Base-by-base conservation (phyloP, 2,329 filamentous ascomycete genomes). In the Clarireedia hainanense region DNA sequence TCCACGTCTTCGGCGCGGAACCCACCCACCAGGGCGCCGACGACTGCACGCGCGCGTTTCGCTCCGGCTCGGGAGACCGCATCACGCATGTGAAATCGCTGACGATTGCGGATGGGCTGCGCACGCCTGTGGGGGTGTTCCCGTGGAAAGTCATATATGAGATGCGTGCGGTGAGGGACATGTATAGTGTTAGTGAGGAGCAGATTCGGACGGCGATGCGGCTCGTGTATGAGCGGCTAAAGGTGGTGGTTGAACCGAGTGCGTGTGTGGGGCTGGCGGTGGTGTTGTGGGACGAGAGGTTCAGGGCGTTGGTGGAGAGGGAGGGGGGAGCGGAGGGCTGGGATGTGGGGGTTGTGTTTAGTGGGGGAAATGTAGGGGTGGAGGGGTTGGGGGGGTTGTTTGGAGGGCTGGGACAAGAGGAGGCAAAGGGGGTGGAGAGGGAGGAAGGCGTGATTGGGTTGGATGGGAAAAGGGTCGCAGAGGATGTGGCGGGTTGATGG, bases 171-270 rank as follows among this genome's bases (percentile, higher is more conserved):
- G 86, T 96, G 1, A 68, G 73, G 2, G 85, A 80, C 0, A 80
- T 96, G 65, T 84, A 81, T 71, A 80, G 80, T 55, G 92, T 95
- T 1, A 83, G 77, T 1, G 92, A 97, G 71, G 84, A 85, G 54
- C 83, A 96, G 76, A 96, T 97, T 69, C 79, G 80, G 65, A 78
- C 75, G 23, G 87, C 91, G 12, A 79, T 96, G 80, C 74, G 80
- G 59, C 71, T 97, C 59, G 86, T 95, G 36, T 74, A 91, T 60
- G 92, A 97, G 79, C 75, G 91, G 57, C 83, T 94, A 78, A 96
- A 97, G 80, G 74, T 95, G 47, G 83, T 96, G 23, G 84, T 96
- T 12, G 92, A 97, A 76, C 92, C 92, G 23, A 91, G 86, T 71
- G 83, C 88, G 0, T 90, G 85, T 2, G 91, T 96, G n/a, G 82